These are phyloP conservation scores for Acanthamoeba lugdunensis DNA, from an alignment of 208 protist genomes.

Conservation along the genomic window DNA sequence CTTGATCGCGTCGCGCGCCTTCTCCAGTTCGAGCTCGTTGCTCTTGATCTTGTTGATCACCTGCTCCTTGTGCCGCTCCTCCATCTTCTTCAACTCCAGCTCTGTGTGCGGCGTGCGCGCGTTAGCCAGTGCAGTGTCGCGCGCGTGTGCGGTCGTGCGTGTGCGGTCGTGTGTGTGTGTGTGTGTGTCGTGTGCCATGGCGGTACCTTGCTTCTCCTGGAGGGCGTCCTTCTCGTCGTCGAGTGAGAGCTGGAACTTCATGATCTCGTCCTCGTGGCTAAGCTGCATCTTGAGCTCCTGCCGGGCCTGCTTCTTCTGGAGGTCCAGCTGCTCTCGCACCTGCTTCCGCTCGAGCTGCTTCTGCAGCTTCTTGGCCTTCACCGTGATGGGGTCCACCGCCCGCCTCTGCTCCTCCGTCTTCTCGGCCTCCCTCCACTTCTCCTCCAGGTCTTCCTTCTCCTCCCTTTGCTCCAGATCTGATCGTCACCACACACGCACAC, in stretches of 20 bases:
- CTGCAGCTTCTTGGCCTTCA: not conserved
- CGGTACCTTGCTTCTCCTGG: not conserved
- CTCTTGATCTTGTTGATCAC: not conserved
- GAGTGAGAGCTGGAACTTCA: slow-evolving; percentile 12
- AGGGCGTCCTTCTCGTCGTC: not conserved
- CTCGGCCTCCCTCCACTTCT: slow-evolving; percentile 42
- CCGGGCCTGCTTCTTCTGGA: slow-evolving; percentile 11
- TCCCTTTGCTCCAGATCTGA: slow-evolving; percentile 15
- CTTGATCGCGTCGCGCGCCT: slow-evolving; percentile 33
- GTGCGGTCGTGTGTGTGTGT: not conserved
- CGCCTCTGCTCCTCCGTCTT: not conserved
- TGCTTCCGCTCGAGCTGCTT: slow-evolving; percentile 44
- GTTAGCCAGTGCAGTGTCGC: not conserved
- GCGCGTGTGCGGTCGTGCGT: not conserved
- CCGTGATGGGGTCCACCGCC: not conserved
- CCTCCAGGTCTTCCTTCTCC: not conserved
- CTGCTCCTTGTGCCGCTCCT: slow-evolving; percentile 5
- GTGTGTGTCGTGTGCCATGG: not conserved
- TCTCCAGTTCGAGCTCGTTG: slow-evolving; percentile 36
- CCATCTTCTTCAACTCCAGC: slow-evolving; percentile 23
- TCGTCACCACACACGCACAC: not conserved
- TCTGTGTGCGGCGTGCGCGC: not conserved
- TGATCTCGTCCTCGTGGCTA: slow-evolving; percentile 1
- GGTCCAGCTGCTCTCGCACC: slow-evolving; percentile 5
- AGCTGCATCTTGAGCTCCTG: slow-evolving; percentile 32